These are phyloP conservation scores for Carex littledalei DNA, from an alignment of 176 grass and related monocot species.

Conservation along the genomic window DNA sequence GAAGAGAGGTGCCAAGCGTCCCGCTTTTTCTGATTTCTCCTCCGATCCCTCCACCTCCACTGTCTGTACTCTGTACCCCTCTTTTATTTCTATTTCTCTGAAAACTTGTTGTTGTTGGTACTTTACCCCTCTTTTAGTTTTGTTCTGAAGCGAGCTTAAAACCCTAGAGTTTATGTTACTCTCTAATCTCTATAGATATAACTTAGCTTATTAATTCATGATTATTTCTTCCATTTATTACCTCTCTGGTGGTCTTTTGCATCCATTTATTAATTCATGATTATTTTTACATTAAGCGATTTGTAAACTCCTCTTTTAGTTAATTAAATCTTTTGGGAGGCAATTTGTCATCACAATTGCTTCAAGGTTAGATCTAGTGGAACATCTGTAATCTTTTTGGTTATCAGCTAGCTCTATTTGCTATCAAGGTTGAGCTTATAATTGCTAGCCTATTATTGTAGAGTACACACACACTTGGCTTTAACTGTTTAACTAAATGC, in stretches of 20 bases:
- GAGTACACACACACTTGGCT: not conserved
- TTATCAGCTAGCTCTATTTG: not conserved
- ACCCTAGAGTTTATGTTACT: not conserved
- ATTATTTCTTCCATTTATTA: not conserved
- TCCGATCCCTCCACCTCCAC: constrained; percentile 18
- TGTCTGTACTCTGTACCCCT: constrained; percentile 10
- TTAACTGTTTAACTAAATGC: not conserved
- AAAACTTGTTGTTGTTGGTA: too few species aligned
- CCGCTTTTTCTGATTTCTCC: constrained; percentile 28
- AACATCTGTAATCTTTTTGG: not conserved
- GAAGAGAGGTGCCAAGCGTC: constrained; percentile 52
- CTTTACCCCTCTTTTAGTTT: not conserved
- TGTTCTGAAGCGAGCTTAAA: too few species aligned
- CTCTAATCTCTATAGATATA: too few species aligned
- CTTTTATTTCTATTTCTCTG: not conserved
- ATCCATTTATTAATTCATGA: not conserved
- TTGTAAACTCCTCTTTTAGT: not conserved
- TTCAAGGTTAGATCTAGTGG: not conserved
- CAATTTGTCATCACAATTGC: not conserved
- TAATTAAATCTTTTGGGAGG: not conserved
- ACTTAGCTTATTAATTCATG: not conserved
- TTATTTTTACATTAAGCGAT: not conserved
- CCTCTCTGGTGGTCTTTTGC: not conserved
- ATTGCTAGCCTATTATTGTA: not conserved
- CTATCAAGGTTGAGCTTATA: not conserved